Percentiles rank a stretch among this genome's conserved stretches.
Conservation (phyloP, 129 eudicot species). For the Smallanthus sonchifolius region DNA sequence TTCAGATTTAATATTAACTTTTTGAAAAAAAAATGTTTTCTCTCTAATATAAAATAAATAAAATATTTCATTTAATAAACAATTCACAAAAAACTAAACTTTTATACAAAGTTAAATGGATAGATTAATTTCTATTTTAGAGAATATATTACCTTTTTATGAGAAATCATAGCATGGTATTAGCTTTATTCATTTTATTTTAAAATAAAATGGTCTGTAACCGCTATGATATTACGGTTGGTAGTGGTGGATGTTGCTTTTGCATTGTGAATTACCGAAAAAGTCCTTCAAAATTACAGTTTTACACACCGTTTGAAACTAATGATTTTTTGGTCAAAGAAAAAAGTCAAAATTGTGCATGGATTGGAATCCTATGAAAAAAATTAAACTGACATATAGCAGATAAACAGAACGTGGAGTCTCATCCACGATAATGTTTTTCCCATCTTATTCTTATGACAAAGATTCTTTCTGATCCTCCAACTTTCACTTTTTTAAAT, state of each 20-base stretch:
- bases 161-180: background rate
- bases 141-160: background rate
- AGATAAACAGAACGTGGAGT: conserved; percentile 37
- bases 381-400: conserved; percentile 24
- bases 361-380: conserved; percentile 35
- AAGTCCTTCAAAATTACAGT: conserved; percentile 2
- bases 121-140: background rate
- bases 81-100: background rate
- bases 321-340: conserved; percentile 28
- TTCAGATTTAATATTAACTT: background rate
- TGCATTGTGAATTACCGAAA: background rate
- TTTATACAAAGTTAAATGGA: background rate
- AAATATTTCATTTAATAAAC: background rate
- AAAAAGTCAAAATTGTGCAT: conserved; percentile 32
- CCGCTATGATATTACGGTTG: background rate
- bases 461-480: conserved; percentile 38
- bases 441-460: conserved; percentile 30
- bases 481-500: conserved; percentile 2
- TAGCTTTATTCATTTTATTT: background rate
- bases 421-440: conserved; percentile 40
- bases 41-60: background rate
- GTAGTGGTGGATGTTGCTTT: background rate
- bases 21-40: background rate
- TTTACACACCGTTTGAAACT: background rate
- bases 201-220: background rate